These are phyloP conservation scores for Ascomycota sp. DNA, from an alignment of 2,329 filamentous ascomycete genomes.

Conservation along the genomic window DNA sequence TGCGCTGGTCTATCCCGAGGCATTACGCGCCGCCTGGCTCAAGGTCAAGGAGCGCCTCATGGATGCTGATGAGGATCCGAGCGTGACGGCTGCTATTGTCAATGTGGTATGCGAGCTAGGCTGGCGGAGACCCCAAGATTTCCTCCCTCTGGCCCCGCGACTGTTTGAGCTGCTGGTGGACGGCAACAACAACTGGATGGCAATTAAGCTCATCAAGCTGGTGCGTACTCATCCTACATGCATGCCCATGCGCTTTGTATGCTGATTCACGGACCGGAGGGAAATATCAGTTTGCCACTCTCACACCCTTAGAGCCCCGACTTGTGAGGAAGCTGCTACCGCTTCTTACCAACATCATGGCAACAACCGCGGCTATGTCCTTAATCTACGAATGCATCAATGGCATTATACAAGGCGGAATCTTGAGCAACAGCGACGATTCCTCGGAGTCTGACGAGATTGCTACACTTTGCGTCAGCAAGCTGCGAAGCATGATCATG, in stretches of 20 bases:
- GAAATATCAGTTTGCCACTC: slow-evolving; percentile 61
- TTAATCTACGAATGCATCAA: slow-evolving; percentile 95
- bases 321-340: slow-evolving; percentile 80
- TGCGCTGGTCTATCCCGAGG: slow-evolving; percentile 91
- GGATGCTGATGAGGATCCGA: slow-evolving; percentile 75
- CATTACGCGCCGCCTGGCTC: slow-evolving; percentile 79
- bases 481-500: slow-evolving; percentile 83
- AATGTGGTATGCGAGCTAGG: slow-evolving; percentile 94
- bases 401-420: slow-evolving; percentile 91
- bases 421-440: slow-evolving; percentile 65
- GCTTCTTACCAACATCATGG: slow-evolving; percentile 79
- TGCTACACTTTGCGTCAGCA: slow-evolving; percentile 76
- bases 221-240: slow-evolving; percentile 22
- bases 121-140: slow-evolving; percentile 84
- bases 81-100: slow-evolving; percentile 86
- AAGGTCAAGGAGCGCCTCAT: slow-evolving; percentile 90
- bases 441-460: slow-evolving; percentile 75
- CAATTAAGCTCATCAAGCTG: slow-evolving; percentile 95
- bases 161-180: slow-evolving; percentile 85
- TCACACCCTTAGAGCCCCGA: slow-evolving; percentile 81
- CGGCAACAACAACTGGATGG: slow-evolving; percentile 97
- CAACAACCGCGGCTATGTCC: slow-evolving; percentile 95
- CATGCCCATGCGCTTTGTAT: not conserved
- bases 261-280: no score
- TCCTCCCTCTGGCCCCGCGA: slow-evolving; percentile 74